Evolutionary conservation across 805 yeast species (phyloP).

Genomic region (Spathaspora gorwiae): DNA sequence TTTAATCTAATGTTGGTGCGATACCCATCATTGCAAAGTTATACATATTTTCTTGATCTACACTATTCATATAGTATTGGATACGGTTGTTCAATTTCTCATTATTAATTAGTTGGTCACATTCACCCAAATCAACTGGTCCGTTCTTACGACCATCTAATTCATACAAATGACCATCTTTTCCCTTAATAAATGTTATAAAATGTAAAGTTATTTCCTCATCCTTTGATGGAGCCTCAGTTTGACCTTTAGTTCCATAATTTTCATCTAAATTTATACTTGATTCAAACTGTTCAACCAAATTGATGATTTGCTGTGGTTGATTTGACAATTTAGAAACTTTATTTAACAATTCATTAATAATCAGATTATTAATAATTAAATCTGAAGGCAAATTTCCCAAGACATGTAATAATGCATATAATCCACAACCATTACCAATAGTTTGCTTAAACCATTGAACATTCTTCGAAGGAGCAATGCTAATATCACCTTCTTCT

Average conservation of each 20-base stretch:
- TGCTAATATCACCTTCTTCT: neutral
- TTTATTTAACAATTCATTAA: constrained; percentile 5
- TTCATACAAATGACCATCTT: constrained; percentile 59
- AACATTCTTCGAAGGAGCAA: constrained; percentile 18
- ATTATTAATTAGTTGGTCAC: constrained; percentile 32
- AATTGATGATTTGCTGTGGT: constrained; percentile 24
- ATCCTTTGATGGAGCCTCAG: constrained; percentile 60
- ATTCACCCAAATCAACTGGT: constrained; percentile 58
- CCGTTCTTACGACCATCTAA: constrained; percentile 85
- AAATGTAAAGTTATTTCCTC: constrained; percentile 63
- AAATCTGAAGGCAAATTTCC: constrained; percentile 45
- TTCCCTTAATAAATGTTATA: constrained; percentile 61
- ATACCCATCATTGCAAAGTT: constrained; percentile 77
- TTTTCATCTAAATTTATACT: constrained; percentile 38
- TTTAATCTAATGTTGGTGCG: constrained; percentile 49
- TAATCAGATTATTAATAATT: constrained; percentile 35
- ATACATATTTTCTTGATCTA: constrained; percentile 54
- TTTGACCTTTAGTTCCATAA: constrained; percentile 54
- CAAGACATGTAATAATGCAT: constrained; percentile 69
- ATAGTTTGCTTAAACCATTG: constrained; percentile 86
- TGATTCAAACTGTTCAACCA: constrained; percentile 45
- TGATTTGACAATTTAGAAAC: neutral
- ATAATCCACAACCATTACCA: constrained; percentile 88
- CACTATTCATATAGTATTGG: constrained; percentile 59
- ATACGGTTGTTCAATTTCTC: constrained; percentile 50